Evolutionary conservation across 2,329 filamentous ascomycete species (phyloP).

Genomic region (Penicillium janthinellum): DNA sequence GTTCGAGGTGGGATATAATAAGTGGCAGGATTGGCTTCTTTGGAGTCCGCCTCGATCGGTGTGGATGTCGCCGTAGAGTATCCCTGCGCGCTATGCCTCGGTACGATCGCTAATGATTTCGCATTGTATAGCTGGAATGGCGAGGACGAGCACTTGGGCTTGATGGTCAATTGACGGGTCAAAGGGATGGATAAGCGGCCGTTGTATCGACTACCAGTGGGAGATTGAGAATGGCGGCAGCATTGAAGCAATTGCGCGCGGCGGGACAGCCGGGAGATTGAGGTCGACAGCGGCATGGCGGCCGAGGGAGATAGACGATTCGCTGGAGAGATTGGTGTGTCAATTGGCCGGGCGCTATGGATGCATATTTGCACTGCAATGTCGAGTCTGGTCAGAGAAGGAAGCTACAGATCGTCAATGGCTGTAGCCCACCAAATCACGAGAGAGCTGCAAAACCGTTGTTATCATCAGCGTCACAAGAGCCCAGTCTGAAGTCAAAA

Average conservation of each 20-base stretch:
- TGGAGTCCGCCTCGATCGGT: background rate
- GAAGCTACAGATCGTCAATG: background rate
- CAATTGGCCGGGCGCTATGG: constrained; percentile 3
- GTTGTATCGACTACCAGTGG: constrained; percentile 7
- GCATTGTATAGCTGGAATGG: background rate
- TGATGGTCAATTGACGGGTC: background rate
- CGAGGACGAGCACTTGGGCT: background rate
- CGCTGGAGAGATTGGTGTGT: background rate
- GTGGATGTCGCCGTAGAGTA: constrained; percentile 11
- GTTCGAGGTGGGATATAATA: constrained; percentile 50
- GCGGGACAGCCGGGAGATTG: constrained; percentile 12
- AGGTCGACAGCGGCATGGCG: constrained; percentile 9
- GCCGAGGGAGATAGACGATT: background rate
- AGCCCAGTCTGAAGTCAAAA: background rate
- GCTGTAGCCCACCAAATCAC: background rate
- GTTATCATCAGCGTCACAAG: background rate
- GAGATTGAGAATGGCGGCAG: constrained; percentile 1
- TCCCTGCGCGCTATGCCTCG: constrained; percentile 10
- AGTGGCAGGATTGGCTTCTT: constrained; percentile 22
- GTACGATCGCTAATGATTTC: background rate
- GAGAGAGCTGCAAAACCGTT: background rate
- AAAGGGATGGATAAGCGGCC: constrained; percentile 4
- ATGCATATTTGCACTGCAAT: constrained; percentile 10
- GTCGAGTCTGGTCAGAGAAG: background rate
- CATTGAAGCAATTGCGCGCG: constrained; percentile 15